Percentiles rank a stretch among this genome's conserved stretches.
These are phyloP conservation scores for Clarireedia hainanense DNA, from an alignment of 2,329 filamentous ascomycete genomes.

Conservation along the genomic window DNA sequence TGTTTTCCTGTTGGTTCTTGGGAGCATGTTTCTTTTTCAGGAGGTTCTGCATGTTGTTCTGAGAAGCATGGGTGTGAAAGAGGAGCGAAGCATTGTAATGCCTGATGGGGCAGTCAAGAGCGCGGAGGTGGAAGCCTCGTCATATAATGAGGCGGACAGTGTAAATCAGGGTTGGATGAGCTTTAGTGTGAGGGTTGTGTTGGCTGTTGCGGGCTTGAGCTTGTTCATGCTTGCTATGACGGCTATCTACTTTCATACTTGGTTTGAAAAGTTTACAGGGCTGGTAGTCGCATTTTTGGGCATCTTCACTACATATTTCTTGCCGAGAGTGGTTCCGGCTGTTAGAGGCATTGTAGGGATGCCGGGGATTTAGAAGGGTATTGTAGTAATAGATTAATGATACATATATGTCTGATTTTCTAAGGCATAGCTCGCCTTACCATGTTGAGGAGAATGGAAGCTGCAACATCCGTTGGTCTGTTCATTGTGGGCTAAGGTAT, in stretches of 20 bases:
- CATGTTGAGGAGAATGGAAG: background rate
- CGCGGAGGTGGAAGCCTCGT: slow-evolving; percentile 40
- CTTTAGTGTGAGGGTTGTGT: slow-evolving; percentile 47
- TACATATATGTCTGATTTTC: no score
- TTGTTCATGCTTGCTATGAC: slow-evolving; percentile 99
- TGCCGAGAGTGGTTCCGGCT: slow-evolving; percentile 36
- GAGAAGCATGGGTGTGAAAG: slow-evolving; percentile 37
- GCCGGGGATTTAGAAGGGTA: slow-evolving; percentile 27
- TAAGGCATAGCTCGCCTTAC: background rate
- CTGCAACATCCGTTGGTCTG: background rate
- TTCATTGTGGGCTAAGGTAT: background rate
- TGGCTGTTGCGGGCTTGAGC: slow-evolving; percentile 60
- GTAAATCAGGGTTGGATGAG: slow-evolving; percentile 31
- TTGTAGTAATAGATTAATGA: background rate
- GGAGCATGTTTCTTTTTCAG: slow-evolving; percentile 72
- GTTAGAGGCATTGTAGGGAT: slow-evolving; percentile 40
- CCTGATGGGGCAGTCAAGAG: slow-evolving; percentile 57
- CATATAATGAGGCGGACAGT: slow-evolving; percentile 8
- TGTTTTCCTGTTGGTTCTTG: slow-evolving; percentile 84
- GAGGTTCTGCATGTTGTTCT: slow-evolving; percentile 63
- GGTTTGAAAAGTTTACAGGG: slow-evolving; percentile 76
- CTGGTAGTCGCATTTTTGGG: slow-evolving; percentile 38
- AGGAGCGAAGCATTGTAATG: slow-evolving; percentile 61
- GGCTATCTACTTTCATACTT: slow-evolving; percentile 96
- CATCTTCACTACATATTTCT: slow-evolving; percentile 43